These are phyloP conservation scores for Trichomonascaceae sp. DNA, from an alignment of 1,139 yeast genomes.

Conservation along the genomic window DNA sequence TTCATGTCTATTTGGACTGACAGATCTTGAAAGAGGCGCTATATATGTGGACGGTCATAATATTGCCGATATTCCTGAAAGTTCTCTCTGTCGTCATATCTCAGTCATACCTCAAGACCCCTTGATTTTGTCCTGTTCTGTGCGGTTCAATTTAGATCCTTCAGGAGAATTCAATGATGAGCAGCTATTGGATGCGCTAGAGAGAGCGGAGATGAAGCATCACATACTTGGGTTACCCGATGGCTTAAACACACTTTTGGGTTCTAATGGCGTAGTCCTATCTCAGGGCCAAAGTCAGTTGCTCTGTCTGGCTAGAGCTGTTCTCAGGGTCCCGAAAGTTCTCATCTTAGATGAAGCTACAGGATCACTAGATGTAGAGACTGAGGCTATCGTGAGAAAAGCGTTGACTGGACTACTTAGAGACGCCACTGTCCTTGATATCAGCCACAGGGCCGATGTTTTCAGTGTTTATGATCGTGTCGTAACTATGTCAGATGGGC, in stretches of 20 bases:
- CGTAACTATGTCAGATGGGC: background rate
- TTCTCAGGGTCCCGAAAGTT: constrained; percentile 54
- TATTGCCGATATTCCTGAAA: constrained; percentile 48
- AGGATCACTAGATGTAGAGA: constrained; percentile 75
- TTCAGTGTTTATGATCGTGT: background rate
- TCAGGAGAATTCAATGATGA: constrained; percentile 46
- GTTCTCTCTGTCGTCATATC: constrained; percentile 48
- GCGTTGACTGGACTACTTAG: constrained; percentile 59
- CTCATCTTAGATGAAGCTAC: constrained; percentile 78
- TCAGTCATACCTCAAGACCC: constrained; percentile 75
- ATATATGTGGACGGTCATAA: constrained; percentile 56
- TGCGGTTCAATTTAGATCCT: constrained; percentile 62
- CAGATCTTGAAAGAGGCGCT: constrained; percentile 46
- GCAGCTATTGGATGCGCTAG: constrained; percentile 47
- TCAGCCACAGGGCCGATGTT: background rate
- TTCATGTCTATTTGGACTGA: constrained; percentile 54
- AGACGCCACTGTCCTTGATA: constrained; percentile 25
- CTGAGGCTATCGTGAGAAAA: constrained; percentile 67
- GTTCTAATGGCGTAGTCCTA: constrained; percentile 66
- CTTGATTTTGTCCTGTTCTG: constrained; percentile 57
- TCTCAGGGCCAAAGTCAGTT: constrained; percentile 76
- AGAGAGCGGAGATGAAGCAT: constrained; percentile 61
- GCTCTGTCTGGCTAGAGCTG: constrained; percentile 66
- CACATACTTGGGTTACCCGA: constrained; percentile 45
- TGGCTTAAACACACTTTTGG: constrained; percentile 37